Evolutionary conservation across 805 yeast species (phyloP).

Genomic region (Starmera dryadoides): DNA sequence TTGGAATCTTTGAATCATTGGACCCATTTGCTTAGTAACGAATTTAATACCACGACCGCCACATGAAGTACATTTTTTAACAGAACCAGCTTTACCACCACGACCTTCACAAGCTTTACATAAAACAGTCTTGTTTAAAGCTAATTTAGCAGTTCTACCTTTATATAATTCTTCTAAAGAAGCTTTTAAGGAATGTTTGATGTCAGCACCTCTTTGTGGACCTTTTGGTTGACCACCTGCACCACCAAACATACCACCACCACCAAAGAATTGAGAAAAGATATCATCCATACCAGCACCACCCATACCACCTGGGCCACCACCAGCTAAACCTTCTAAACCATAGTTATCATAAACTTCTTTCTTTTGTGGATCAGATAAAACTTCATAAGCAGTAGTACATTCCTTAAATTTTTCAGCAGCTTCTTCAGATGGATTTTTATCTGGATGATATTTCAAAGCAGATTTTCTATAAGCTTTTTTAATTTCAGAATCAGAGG

Average conservation of each 20-base stretch:
- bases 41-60: slow-evolving; percentile 88
- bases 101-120: slow-evolving; percentile 89
- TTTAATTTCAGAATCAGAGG: slow-evolving; percentile 65
- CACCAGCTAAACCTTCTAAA: slow-evolving; percentile 83
- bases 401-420: slow-evolving; percentile 93
- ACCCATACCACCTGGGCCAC: slow-evolving; percentile 65
- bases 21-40: slow-evolving; percentile 97
- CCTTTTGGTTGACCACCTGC: slow-evolving; percentile 68
- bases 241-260: slow-evolving; percentile 52
- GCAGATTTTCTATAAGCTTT: slow-evolving; percentile 82
- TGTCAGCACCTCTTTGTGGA: slow-evolving; percentile 85
- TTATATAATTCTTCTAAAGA: slow-evolving; percentile 88
- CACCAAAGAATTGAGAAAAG: slow-evolving; percentile 82
- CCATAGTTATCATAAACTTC: slow-evolving; percentile 85
- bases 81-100: slow-evolving; percentile 92
- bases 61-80: slow-evolving; percentile 81
- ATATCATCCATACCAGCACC: slow-evolving; percentile 65
- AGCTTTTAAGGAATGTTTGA: slow-evolving; percentile 80
- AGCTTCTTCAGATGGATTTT: slow-evolving; percentile 80
- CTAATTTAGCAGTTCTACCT: slow-evolving; percentile 91
- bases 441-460: slow-evolving; percentile 77
- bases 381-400: slow-evolving; percentile 81
- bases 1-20: slow-evolving; percentile 97
- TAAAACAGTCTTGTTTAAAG: slow-evolving; percentile 83
- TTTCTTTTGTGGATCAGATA: slow-evolving; percentile 84